A percentile compares a stretch with the other conserved stretches of the same genome.
These are phyloP conservation scores for Curvularia sp. DNA, from an alignment of 2,329 filamentous ascomycete genomes.

Conservation along the genomic window DNA sequence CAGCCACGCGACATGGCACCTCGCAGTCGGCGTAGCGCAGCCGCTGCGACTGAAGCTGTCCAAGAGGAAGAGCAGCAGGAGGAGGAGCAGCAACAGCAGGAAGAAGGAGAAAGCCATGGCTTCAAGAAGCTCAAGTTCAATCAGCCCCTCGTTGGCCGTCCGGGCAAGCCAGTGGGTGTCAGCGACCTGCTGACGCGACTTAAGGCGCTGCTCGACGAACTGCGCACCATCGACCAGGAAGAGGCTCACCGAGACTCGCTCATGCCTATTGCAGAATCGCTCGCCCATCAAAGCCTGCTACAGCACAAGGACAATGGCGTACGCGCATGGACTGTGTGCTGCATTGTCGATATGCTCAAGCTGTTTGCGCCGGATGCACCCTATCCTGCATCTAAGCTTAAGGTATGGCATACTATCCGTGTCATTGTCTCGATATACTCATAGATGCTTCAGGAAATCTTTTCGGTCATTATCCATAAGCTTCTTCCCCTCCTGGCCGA, in stretches of 20 bases:
- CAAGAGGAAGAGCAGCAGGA: slow-evolving; percentile 31
- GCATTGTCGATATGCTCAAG: slow-evolving; percentile 89
- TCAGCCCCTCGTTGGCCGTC: slow-evolving; percentile 87
- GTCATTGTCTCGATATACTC: slow-evolving; percentile 1
- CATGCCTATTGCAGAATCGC: slow-evolving; percentile 80
- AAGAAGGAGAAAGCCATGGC: slow-evolving; percentile 57
- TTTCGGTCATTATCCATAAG: slow-evolving; percentile 82
- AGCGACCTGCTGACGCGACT: slow-evolving; percentile 82
- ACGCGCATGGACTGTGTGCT: slow-evolving; percentile 85
- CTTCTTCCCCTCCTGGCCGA: slow-evolving; percentile 86
- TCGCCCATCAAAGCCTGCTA: slow-evolving; percentile 81
- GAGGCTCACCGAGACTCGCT: slow-evolving; percentile 84
- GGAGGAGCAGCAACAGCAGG: slow-evolving; percentile 34
- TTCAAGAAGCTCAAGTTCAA: slow-evolving; percentile 71
- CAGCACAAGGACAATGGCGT: slow-evolving; percentile 94
- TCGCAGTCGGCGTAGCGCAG: slow-evolving; percentile 49
- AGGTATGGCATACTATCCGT: slow-evolving; percentile 62
- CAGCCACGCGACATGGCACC: slow-evolving; percentile 48
- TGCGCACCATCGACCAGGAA: slow-evolving; percentile 86
- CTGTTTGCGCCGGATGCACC: slow-evolving; percentile 95
- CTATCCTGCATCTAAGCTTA: slow-evolving; percentile 87
- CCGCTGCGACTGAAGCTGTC: slow-evolving; percentile 41
- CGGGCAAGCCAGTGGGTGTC: slow-evolving; percentile 86
- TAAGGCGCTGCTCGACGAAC: slow-evolving; percentile 79
- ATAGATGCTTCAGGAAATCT: slow-evolving; percentile 75